phyloP scores from a whole-genome alignment of 1,139 yeast genomes.

The Candida pseudoviswanathii region DNA sequence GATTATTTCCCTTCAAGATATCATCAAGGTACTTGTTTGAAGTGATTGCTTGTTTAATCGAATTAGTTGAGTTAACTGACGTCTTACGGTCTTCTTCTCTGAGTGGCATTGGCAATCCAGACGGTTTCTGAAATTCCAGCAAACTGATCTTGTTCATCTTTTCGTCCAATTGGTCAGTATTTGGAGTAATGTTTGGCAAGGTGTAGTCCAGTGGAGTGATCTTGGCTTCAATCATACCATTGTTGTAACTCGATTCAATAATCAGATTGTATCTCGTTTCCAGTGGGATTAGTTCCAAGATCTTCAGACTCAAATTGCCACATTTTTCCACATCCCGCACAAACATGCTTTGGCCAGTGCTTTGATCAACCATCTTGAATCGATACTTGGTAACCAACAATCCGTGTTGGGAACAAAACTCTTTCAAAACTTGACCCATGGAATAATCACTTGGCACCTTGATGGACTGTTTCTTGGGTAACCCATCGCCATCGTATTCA shows the following conservation, averaged over 20 bases:
- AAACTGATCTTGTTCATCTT: slow-evolving; percentile 18
- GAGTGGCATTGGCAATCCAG: slow-evolving; percentile 1
- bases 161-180: slow-evolving; percentile 25
- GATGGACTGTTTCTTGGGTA: slow-evolving; percentile 12
- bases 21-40: slow-evolving; percentile 38
- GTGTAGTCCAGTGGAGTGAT: slow-evolving; percentile 36
- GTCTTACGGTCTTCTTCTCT: slow-evolving; percentile 3
- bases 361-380: slow-evolving; percentile 15
- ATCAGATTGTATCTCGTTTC: slow-evolving; percentile 13
- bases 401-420: slow-evolving; percentile 34
- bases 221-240: slow-evolving; percentile 12
- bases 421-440: slow-evolving; percentile 34
- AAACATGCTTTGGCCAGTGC: slow-evolving; percentile 11
- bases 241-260: slow-evolving; percentile 9
- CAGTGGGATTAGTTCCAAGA: slow-evolving; percentile 26
- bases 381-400: slow-evolving; percentile 26
- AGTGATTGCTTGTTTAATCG: slow-evolving; percentile 11
- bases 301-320: slow-evolving; percentile 22
- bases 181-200: slow-evolving; percentile 30
- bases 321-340: slow-evolving; percentile 26
- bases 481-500: slow-evolving; percentile 13
- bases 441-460: slow-evolving; percentile 20
- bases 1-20: slow-evolving; percentile 35
- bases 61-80: slow-evolving; percentile 9
- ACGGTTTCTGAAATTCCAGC: slow-evolving; percentile 6